Percentiles rank a stretch among this genome's conserved stretches.
These are phyloP conservation scores for Candolleomyces aberdarensis DNA, from an alignment of 768 basidiomycete species.

Conservation along the genomic window DNA sequence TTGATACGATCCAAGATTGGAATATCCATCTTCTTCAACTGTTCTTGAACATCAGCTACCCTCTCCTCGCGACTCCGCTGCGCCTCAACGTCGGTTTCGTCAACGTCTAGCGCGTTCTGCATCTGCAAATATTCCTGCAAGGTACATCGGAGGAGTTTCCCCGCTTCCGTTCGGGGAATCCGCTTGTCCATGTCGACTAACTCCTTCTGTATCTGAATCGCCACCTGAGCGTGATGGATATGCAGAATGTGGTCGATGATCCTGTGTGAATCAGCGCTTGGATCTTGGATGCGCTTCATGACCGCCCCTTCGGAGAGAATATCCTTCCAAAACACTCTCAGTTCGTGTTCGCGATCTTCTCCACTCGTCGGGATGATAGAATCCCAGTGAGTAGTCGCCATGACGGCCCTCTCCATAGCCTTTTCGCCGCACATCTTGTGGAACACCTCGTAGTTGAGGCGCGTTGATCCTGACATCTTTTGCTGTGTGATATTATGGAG, in stretches of 20 bases:
- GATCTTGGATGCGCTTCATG: neutral
- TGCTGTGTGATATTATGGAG: constrained; percentile 41
- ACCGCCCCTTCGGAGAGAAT: neutral
- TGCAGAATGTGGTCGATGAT: neutral
- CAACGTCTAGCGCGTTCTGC: neutral
- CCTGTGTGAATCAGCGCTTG: neutral
- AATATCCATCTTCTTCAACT: too few relatives aligned
- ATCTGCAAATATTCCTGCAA: constrained; percentile 5
- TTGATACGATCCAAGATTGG: too few relatives aligned
- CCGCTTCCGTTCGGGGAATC: constrained; percentile 15
- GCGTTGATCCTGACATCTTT: constrained; percentile 19
- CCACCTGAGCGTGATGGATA: neutral
- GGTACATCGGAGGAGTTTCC: constrained; percentile 11
- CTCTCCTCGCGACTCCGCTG: neutral
- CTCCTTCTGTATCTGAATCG: constrained; percentile 13
- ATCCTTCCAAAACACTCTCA: neutral
- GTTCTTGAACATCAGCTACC: neutral
- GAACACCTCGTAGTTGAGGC: neutral
- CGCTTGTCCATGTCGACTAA: constrained; percentile 9
- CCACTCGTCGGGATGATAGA: too few relatives aligned
- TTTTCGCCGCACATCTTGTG: constrained; percentile 3
- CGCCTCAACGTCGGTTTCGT: neutral
- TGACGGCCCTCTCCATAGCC: neutral
- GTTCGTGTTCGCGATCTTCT: neutral
- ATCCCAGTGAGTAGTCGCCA: neutral